These are phyloP conservation scores for Lachancea cidri DNA, from an alignment of 805 yeast species.

Conservation along the genomic window DNA sequence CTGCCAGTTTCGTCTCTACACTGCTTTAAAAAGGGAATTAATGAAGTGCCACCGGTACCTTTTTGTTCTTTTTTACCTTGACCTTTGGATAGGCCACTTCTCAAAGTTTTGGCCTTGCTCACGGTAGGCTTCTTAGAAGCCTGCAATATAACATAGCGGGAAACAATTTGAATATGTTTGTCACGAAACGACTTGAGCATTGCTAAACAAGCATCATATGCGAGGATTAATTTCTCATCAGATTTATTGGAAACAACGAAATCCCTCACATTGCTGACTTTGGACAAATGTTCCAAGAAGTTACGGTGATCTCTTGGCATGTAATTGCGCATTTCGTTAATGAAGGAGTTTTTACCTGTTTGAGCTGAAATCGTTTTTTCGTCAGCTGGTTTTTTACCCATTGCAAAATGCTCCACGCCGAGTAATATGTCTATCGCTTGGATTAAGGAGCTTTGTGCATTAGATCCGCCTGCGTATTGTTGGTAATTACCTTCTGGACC, in stretches of 20 bases:
- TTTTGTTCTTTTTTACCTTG: conserved; percentile 50
- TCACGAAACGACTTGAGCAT: conserved; percentile 86
- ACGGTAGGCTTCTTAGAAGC: conserved; percentile 51
- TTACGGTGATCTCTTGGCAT: conserved; percentile 87
- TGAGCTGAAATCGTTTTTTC: conserved; percentile 22
- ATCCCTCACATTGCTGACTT: conserved; percentile 55
- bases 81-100: conserved; percentile 54
- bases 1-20: conserved; percentile 96
- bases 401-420: conserved; percentile 71
- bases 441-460: conserved; percentile 87
- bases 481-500: conserved; percentile 58
- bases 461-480: conserved; percentile 80
- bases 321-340: conserved; percentile 78
- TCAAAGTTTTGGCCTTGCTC: conserved; percentile 53
- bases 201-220: conserved; percentile 86
- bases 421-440: conserved; percentile 79
- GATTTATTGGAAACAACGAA: conserved; percentile 46
- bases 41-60: conserved; percentile 94
- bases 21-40: conserved; percentile 87
- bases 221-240: conserved; percentile 53
- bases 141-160: conserved; percentile 78
- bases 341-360: conserved; percentile 44
- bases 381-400: conserved; percentile 50
- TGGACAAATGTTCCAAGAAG: conserved; percentile 58
- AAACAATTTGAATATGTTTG: conserved; percentile 88